Conservation (phyloP, 441 rosid species). For the Gossypium schwendimanii region DNA sequence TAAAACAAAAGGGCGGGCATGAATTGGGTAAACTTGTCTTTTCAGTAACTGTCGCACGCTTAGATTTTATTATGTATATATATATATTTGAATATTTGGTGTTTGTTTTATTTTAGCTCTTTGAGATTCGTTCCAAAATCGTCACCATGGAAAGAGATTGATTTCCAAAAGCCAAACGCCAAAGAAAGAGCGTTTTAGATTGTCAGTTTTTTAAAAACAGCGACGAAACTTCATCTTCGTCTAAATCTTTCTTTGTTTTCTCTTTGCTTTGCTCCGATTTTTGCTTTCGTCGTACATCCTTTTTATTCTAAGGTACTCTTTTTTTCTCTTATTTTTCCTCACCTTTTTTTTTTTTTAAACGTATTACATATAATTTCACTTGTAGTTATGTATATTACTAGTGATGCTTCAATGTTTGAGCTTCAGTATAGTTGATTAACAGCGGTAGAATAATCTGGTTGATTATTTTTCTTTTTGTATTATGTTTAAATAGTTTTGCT, state of each 20-base stretch:
- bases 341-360: neutral
- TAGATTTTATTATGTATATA: slow-evolving; percentile 6
- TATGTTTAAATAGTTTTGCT: slow-evolving; percentile 5
- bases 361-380: neutral
- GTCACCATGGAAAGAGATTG: slow-evolving; percentile 20
- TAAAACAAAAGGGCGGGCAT: neutral
- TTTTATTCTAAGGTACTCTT: slow-evolving; percentile 11
- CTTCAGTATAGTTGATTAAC: neutral
- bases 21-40: slow-evolving; percentile 20
- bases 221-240: neutral
- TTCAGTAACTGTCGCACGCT: slow-evolving; percentile 18
- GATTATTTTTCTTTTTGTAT: slow-evolving; percentile 9
- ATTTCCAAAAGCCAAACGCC: slow-evolving; percentile 5
- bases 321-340: neutral
- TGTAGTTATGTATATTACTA: neutral
- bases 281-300: neutral
- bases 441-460: neutral
- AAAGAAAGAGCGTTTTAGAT: neutral
- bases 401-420: neutral
- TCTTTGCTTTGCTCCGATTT: slow-evolving; percentile 12
- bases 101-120: neutral
- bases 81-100: neutral
- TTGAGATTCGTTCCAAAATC: slow-evolving; percentile 29
- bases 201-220: neutral
- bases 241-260: neutral